A percentile compares a stretch with the other conserved stretches of the same genome.
Evolutionary conservation across 345 rosid species (phyloP).

Genomic region (Acer campestre): DNA sequence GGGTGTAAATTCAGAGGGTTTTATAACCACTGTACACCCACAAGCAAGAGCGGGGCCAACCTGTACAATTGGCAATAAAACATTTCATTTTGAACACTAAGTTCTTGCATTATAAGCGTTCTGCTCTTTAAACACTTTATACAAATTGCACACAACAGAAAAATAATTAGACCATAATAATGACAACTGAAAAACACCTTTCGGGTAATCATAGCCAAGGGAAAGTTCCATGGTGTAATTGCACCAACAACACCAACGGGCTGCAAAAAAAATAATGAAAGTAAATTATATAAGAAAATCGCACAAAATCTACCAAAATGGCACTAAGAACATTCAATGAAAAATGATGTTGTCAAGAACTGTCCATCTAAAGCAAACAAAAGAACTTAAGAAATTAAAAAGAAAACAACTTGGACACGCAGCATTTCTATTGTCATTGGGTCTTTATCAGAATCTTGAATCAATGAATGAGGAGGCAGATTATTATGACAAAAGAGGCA

Average conservation of each 20-base stretch:
- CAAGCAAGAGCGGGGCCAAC: slow-evolving; percentile 99
- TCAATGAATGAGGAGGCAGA: too few relatives aligned
- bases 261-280: slow-evolving; percentile 46
- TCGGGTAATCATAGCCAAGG: slow-evolving; percentile 97
- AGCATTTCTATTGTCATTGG: neutral
- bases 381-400: neutral
- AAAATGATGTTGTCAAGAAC: neutral
- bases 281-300: slow-evolving; percentile 11
- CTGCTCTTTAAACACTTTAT: slow-evolving; percentile 4
- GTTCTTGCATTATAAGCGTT: slow-evolving; percentile 8
- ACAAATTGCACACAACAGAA: slow-evolving; percentile 12
- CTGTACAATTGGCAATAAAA: slow-evolving; percentile 40
- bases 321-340: neutral
- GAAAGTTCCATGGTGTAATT: slow-evolving; percentile 97
- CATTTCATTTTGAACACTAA: slow-evolving; percentile 20
- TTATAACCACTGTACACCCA: slow-evolving; percentile 96
- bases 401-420: neutral
- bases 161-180: slow-evolving; percentile 3
- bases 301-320: neutral
- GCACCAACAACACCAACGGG: slow-evolving; percentile 98
- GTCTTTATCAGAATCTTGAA: neutral
- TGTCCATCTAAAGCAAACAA: neutral
- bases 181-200: slow-evolving; percentile 59
- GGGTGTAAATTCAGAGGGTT: slow-evolving; percentile 96
- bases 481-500: neutral